phyloP scores from a whole-genome alignment of 305 asterid genomes.

The Fraxinus sp. region DNA sequence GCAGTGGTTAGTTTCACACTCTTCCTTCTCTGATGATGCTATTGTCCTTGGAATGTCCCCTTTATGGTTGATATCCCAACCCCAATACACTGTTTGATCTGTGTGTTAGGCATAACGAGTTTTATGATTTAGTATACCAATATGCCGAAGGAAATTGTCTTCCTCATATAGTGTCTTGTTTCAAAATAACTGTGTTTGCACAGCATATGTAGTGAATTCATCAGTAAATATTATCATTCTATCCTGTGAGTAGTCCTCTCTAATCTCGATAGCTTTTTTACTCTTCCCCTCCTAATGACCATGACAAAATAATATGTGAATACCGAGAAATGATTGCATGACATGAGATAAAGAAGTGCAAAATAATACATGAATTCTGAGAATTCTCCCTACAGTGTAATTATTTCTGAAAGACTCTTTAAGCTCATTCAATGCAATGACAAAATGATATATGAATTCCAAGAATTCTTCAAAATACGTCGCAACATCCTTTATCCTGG shows the following conservation, averaged over 20 bases:
- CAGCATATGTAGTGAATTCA: background rate
- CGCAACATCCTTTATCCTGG: background rate
- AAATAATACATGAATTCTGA: background rate
- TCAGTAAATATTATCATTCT: background rate
- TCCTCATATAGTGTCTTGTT: background rate
- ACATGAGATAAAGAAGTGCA: background rate
- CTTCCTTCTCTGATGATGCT: background rate
- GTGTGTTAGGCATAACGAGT: background rate
- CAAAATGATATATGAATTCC: background rate
- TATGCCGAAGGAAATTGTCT: background rate
- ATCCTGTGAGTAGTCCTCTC: background rate
- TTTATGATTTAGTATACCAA: background rate
- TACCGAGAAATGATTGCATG: background rate
- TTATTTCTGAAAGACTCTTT: background rate
- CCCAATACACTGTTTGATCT: background rate
- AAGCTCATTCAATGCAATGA: background rate
- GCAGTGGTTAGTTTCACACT: slow-evolving; percentile 59
- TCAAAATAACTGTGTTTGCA: background rate
- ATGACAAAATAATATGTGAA: background rate
- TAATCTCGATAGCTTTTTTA: background rate
- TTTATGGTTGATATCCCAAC: background rate
- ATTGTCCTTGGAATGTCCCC: background rate
- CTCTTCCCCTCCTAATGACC: background rate
- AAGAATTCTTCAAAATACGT: background rate
- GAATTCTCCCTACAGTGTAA: background rate